Conservation (phyloP, 345 rosid species). For the Psidium friedrichsthalianum region DNA sequence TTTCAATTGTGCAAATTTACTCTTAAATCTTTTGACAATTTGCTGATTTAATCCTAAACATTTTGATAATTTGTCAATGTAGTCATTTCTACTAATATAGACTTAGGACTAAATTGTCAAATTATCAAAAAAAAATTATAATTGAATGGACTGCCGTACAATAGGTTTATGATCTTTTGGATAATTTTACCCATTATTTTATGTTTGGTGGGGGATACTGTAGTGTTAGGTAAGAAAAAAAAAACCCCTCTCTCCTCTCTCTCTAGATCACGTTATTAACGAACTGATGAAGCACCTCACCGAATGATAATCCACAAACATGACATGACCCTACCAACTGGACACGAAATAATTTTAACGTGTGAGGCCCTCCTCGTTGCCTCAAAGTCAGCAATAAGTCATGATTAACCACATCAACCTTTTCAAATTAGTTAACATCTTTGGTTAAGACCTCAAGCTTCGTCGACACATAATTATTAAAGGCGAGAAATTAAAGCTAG, state of each 20-base stretch:
- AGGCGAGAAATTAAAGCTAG: not conserved
- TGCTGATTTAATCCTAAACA: too few species aligned
- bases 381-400: conserved; percentile 30
- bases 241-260: not conserved
- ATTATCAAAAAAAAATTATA: too few species aligned
- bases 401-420: conserved; percentile 29
- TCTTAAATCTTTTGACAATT: too few species aligned
- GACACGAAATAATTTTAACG: not conserved
- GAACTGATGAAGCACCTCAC: conserved; percentile 1
- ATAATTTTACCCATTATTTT: not conserved
- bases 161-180: too few species aligned
- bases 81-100: too few species aligned
- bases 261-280: conserved; percentile 4
- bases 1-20: too few species aligned
- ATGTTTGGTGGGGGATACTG: conserved; percentile 6
- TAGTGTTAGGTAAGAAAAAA: conserved; percentile 12
- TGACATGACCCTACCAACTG: not conserved
- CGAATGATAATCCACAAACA: not conserved
- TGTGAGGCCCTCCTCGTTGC: not conserved
- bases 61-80: too few species aligned
- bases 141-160: too few species aligned
- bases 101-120: too few species aligned
- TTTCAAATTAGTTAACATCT: conserved; percentile 25
- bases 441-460: not conserved
- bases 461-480: conserved; percentile 14